A percentile compares a stretch with the other conserved stretches of the same genome.
phyloP scores from a whole-genome alignment of 495 filamentous ascomycete genomes.

The Neurospora terricola region DNA sequence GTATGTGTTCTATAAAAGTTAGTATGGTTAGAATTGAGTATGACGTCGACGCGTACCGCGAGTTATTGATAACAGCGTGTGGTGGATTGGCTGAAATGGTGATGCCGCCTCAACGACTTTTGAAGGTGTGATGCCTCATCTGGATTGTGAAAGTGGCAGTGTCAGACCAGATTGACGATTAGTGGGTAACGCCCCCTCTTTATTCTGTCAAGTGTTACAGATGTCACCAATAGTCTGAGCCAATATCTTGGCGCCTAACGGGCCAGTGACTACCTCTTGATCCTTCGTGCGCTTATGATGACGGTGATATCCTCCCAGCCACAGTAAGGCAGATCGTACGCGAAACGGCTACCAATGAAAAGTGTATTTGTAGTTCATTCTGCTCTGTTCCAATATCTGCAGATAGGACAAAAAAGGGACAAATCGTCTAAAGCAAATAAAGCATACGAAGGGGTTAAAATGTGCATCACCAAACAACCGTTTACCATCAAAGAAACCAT shows the following conservation, averaged over 20 bases:
- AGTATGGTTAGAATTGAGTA: background rate
- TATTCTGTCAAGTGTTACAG: background rate
- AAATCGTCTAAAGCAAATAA: too few relatives aligned
- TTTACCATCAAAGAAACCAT: background rate
- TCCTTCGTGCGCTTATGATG: background rate
- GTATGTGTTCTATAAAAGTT: background rate
- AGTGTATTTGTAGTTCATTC: background rate
- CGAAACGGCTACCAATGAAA: background rate
- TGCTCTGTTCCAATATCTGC: background rate
- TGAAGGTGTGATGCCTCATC: background rate
- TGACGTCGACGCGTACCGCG: background rate
- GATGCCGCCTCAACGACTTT: background rate
- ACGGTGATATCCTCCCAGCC: background rate
- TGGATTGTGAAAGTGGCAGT: background rate
- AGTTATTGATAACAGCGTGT: background rate
- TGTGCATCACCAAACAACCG: too few relatives aligned
- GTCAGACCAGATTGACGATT: background rate
- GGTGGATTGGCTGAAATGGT: background rate
- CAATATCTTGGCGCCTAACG: background rate
- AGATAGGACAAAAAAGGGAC: too few relatives aligned
- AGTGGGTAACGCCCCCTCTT: background rate
- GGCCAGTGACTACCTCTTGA: background rate
- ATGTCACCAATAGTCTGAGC: background rate
- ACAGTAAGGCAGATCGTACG: background rate
- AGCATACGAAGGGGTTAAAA: too few relatives aligned